Conservation (phyloP, 352 stramenopile genomes). For the Phytophthora multivora region DNA sequence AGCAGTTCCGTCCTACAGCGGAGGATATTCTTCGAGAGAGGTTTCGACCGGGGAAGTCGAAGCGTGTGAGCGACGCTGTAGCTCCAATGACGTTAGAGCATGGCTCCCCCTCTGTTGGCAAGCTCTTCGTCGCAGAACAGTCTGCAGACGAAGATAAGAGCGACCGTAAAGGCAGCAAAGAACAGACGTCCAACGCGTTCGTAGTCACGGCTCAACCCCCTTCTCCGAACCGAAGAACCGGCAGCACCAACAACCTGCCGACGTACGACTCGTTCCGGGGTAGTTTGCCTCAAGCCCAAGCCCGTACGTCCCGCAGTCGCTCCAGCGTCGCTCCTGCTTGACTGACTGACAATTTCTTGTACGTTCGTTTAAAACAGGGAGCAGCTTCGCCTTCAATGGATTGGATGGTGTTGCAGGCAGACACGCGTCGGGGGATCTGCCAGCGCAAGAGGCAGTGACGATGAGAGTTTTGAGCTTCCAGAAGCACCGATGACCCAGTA, state of each 20-base stretch:
- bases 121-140: conserved; percentile 30
- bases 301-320: conserved; percentile 21
- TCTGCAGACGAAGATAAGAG: conserved; percentile 20
- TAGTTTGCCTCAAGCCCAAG: conserved; percentile 9
- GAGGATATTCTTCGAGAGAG: conserved; percentile 73
- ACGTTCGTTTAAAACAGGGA: conserved; percentile 10
- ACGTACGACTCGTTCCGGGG: conserved; percentile 30
- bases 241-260: conserved; percentile 24
- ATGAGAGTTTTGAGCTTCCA: conserved; percentile 47
- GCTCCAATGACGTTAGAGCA: conserved; percentile 12
- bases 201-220: conserved; percentile 20
- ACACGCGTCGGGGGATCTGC: conserved; percentile 18
- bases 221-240: conserved; percentile 11
- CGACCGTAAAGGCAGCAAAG: conserved; percentile 7
- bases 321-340: background rate
- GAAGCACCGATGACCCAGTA: conserved; percentile 19
- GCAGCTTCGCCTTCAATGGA: conserved; percentile 44
- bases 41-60: conserved; percentile 22
- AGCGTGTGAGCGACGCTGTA: conserved; percentile 24
- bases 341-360: conserved; percentile 9
- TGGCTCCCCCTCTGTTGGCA: conserved; percentile 17
- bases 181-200: conserved; percentile 11
- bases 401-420: conserved; percentile 14
- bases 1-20: conserved; percentile 55
- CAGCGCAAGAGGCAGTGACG: conserved; percentile 33